Conservation (phyloP, 257 asterid genomes). For the Jacaranda copaia region DNA sequence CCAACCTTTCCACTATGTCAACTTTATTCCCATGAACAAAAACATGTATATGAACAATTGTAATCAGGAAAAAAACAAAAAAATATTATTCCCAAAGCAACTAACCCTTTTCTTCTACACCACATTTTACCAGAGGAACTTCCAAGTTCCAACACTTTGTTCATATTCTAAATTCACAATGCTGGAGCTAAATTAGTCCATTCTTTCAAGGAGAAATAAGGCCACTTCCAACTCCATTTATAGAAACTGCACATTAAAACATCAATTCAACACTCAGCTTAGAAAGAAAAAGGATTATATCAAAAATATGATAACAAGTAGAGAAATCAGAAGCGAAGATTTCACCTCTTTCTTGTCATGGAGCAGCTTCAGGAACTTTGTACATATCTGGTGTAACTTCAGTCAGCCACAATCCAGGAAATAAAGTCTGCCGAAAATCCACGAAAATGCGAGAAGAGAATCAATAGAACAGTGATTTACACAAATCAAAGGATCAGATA, state of each 20-base stretch:
- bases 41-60: constrained; percentile 48
- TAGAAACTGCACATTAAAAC: constrained; percentile 29
- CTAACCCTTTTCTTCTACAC: constrained; percentile 35
- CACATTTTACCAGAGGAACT: constrained; percentile 28
- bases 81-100: constrained; percentile 34
- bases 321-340: background rate
- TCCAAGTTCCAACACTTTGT: constrained; percentile 27
- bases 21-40: constrained; percentile 47
- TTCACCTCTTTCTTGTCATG: constrained; percentile 40
- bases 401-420: constrained; percentile 78
- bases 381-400: constrained; percentile 82
- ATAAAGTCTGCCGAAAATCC: constrained; percentile 55
- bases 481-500: constrained; percentile 5
- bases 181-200: constrained; percentile 31
- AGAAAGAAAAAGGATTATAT: background rate
- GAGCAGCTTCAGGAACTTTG: constrained; percentile 66
- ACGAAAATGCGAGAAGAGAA: constrained; percentile 5
- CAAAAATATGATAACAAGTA: background rate
- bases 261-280: constrained; percentile 33
- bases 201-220: no score
- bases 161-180: constrained; percentile 33
- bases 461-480: constrained; percentile 36
- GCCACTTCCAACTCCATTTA: constrained; percentile 24
- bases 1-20: constrained; percentile 43
- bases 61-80: constrained; percentile 31